Percentiles rank a stretch among this genome's conserved stretches.
phyloP scores from a whole-genome alignment of 2,329 filamentous ascomycete genomes.

The Pseudogymnoascus sp. region DNA sequence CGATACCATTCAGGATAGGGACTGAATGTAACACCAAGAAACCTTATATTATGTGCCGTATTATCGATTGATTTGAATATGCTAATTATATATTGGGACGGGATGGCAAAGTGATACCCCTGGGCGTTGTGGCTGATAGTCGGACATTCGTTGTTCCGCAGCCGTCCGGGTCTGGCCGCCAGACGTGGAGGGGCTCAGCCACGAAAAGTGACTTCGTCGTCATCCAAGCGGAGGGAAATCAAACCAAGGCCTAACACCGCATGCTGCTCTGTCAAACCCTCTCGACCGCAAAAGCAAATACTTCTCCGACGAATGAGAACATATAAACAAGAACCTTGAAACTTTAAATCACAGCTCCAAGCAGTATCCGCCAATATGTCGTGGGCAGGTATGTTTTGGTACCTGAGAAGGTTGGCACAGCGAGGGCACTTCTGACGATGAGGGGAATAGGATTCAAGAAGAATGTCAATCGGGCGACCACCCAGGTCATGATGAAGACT shows the following conservation, averaged over 20 bases:
- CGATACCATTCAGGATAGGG: neutral
- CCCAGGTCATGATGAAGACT: conserved; percentile 99
- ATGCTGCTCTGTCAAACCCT: neutral
- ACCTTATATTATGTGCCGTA: neutral
- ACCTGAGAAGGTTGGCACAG: neutral
- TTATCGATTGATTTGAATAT: neutral
- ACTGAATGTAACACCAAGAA: neutral
- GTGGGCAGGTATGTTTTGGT: conserved; percentile 52
- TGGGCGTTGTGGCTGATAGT: neutral
- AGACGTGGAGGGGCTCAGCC: neutral
- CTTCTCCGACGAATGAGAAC: neutral
- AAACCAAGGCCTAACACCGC: conserved; percentile 1
- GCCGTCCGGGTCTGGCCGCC: neutral
- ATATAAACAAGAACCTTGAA: neutral
- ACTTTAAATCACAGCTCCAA: neutral
- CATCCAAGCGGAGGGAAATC: neutral
- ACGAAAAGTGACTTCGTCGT: conserved; percentile 7
- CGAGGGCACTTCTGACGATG: conserved; percentile 4
- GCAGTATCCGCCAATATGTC: conserved; percentile 43
- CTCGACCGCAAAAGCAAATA: neutral
- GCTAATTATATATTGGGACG: neutral
- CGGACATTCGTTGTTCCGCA: neutral
- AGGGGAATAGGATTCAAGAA: conserved; percentile 68
- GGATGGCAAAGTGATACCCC: neutral
- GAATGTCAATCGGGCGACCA: conserved; percentile 97